Percentiles rank a stretch among this genome's conserved stretches.
phyloP scores from a whole-genome alignment of 768 basidiomycete genomes.

The Pulveroboletus sp. region DNA sequence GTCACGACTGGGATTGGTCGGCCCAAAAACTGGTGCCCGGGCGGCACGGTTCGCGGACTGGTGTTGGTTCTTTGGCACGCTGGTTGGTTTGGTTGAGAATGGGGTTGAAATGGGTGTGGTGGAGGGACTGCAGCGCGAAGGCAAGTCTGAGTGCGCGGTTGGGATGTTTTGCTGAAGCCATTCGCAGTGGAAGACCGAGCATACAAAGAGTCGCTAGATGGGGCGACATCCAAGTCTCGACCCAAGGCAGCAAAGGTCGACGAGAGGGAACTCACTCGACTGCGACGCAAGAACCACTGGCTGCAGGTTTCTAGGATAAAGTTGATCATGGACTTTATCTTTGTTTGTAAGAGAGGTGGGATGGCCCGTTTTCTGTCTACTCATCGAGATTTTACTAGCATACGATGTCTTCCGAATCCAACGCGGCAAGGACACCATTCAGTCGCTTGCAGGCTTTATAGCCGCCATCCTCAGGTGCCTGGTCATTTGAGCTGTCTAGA shows the following conservation, averaged over 20 bases:
- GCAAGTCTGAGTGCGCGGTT: constrained; percentile 32
- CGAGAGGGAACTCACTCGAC: constrained; percentile 64
- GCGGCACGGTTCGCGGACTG: constrained; percentile 78
- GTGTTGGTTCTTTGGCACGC: constrained; percentile 82
- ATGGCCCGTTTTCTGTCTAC: constrained; percentile 19
- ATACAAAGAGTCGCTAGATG: constrained; percentile 70
- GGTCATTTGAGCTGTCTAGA: background rate
- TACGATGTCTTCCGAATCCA: constrained; percentile 77
- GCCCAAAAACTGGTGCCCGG: constrained; percentile 59
- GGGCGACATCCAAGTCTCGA: constrained; percentile 67
- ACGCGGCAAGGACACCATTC: constrained; percentile 55
- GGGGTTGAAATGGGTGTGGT: constrained; percentile 76
- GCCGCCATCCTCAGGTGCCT: constrained; percentile 73
- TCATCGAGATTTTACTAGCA: constrained; percentile 41
- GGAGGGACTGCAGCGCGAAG: constrained; percentile 57
- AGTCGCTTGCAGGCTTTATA: constrained; percentile 64
- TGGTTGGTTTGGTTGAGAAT: constrained; percentile 82
- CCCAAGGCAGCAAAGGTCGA: constrained; percentile 57
- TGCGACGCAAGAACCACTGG: constrained; percentile 76
- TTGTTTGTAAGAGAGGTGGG: constrained; percentile 61
- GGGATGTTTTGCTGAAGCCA: background rate
- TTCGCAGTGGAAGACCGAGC: constrained; percentile 67
- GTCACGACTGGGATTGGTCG: constrained; percentile 66
- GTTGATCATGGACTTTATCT: constrained; percentile 80
- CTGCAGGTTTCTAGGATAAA: constrained; percentile 67